These are phyloP conservation scores for Salvia hispanica DNA, from an alignment of 257 asterid genomes.

Conservation along the genomic window DNA sequence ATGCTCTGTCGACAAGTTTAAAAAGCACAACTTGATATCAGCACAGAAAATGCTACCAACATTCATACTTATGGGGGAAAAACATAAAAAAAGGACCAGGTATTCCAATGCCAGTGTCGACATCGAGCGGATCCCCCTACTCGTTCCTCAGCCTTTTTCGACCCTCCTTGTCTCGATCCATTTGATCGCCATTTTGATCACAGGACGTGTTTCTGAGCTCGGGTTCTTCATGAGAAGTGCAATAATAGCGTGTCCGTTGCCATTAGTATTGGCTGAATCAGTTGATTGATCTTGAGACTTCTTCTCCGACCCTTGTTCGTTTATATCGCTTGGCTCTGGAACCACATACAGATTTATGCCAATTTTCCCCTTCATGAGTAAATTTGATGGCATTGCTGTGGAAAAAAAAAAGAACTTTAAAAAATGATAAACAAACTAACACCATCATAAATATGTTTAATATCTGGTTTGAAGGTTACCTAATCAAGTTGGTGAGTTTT, in stretches of 20 bases:
- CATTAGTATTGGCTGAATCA: conserved; percentile 6
- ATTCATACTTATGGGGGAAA: neutral
- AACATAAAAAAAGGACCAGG: conserved; percentile 52
- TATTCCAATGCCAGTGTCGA: conserved; percentile 91
- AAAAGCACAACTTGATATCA: neutral
- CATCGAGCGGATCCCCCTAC: conserved; percentile 84
- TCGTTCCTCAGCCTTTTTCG: conserved; percentile 42
- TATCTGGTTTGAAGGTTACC: conserved; percentile 43
- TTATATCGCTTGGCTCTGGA: conserved; percentile 40
- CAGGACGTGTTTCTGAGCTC: conserved; percentile 29
- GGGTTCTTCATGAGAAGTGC: conserved; percentile 25
- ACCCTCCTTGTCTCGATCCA: conserved; percentile 40
- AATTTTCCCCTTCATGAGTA: conserved; percentile 89
- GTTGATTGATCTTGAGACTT: conserved; percentile 22
- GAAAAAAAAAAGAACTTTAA: conserved; percentile 8
- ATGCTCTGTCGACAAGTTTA: too few relatives aligned
- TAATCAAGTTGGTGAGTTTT: conserved; percentile 84
- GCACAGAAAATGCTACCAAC: neutral
- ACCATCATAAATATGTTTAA: neutral
- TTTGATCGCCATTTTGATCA: conserved; percentile 30
- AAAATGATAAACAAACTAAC: neutral
- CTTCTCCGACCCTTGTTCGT: conserved; percentile 33
- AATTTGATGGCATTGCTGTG: conserved; percentile 86
- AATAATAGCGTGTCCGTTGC: conserved; percentile 22
- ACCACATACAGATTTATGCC: conserved; percentile 76